A percentile compares a stretch with the other conserved stretches of the same genome.
phyloP scores from a whole-genome alignment of 2,329 filamentous ascomycete genomes.

The Penicillium sp. region DNA sequence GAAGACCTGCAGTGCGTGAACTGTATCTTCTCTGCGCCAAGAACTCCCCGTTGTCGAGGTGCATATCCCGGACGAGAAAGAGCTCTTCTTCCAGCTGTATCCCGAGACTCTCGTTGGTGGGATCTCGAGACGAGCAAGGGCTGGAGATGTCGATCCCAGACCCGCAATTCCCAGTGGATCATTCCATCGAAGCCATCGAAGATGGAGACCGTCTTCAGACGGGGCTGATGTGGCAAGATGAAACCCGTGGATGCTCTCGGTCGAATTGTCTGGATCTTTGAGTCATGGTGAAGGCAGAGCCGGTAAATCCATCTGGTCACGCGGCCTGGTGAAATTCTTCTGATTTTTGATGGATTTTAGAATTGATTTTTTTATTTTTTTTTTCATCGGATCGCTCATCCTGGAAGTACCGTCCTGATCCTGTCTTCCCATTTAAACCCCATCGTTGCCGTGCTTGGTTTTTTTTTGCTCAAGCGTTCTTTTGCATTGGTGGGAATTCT shows the following conservation, averaged over 20 bases:
- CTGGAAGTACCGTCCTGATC: conserved; percentile 13
- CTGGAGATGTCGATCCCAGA: too few relatives aligned
- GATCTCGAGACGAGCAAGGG: background rate
- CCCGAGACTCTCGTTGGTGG: conserved; percentile 1
- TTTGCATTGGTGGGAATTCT: background rate
- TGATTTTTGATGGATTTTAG: conserved; percentile 15
- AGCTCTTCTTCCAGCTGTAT: too few relatives aligned
- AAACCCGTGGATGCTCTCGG: too few relatives aligned
- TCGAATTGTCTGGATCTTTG: too few relatives aligned
- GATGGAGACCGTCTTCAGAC: too few relatives aligned
- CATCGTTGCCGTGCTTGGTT: too few relatives aligned
- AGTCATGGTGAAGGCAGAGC: conserved; percentile 25
- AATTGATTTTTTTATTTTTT: conserved; percentile 1
- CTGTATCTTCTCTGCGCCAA: too few relatives aligned
- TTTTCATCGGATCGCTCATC: conserved; percentile 16
- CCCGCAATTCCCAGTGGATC: too few relatives aligned
- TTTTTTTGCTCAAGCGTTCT: conserved; percentile 3
- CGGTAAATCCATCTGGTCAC: conserved; percentile 23
- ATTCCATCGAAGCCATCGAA: conserved; percentile 12
- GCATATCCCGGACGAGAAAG: too few relatives aligned
- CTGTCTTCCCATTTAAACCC: background rate
- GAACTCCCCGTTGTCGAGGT: too few relatives aligned
- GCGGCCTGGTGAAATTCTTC: conserved; percentile 17
- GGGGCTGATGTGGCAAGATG: too few relatives aligned
- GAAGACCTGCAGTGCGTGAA: too few relatives aligned